Conservation (phyloP, 768 basidiomycete genomes). For the Lentinula sp. region DNA sequence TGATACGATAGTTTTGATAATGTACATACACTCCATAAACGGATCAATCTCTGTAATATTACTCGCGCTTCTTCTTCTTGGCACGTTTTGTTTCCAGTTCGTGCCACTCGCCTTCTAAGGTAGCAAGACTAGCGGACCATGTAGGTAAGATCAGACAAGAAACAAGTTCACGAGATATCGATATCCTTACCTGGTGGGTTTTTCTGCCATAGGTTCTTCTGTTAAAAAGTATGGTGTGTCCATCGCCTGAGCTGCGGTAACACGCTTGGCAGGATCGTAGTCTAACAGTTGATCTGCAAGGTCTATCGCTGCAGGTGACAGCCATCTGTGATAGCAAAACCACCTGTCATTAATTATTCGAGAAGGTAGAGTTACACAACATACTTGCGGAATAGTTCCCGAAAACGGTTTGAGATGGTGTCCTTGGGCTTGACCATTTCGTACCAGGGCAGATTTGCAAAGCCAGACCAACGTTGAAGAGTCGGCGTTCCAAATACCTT, state of each 20-base stretch:
- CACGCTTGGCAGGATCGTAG: constrained; percentile 75
- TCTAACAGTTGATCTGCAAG: constrained; percentile 77
- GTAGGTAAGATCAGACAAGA: constrained; percentile 4
- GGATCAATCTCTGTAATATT: constrained; percentile 3
- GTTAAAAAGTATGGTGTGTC: constrained; percentile 76
- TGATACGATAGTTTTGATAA: constrained; percentile 24
- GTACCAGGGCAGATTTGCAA: constrained; percentile 91
- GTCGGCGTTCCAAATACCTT: constrained; percentile 87
- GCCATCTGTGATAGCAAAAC: constrained; percentile 48
- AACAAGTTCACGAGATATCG: background rate
- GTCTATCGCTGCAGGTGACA: constrained; percentile 82
- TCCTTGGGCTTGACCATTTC: constrained; percentile 94
- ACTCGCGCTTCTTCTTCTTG: constrained; percentile 61
- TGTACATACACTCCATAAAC: constrained; percentile 12
- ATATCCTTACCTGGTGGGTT: constrained; percentile 68
- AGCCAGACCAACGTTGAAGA: constrained; percentile 72
- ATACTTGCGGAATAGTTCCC: constrained; percentile 82
- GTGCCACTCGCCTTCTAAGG: constrained; percentile 94
- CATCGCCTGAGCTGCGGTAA: constrained; percentile 77
- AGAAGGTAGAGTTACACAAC: constrained; percentile 12
- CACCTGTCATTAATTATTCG: background rate
- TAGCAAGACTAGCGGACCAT: constrained; percentile 50
- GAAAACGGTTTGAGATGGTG: constrained; percentile 65
- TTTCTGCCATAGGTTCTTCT: constrained; percentile 69
- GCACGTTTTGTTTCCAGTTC: constrained; percentile 93